Conservation (phyloP, 2,329 filamentous ascomycete genomes). For the Botryotinia convoluta region DNA sequence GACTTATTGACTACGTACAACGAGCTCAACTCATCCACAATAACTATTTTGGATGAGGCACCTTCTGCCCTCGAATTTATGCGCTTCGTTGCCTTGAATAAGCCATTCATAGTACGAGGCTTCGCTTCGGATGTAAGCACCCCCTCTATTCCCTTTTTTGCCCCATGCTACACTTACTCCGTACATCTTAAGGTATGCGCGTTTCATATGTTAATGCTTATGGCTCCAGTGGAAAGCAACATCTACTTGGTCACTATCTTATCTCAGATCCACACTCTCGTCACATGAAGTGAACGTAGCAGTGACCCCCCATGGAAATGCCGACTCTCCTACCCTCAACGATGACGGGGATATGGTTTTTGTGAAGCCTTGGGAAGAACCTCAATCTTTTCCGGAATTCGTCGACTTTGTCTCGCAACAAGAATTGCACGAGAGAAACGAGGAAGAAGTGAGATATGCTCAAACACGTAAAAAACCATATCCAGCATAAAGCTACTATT, state of each 20-base stretch:
- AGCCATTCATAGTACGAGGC: conserved; percentile 68
- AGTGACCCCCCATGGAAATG: conserved; percentile 40
- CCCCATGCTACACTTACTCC: background rate
- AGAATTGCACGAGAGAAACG: conserved; percentile 42
- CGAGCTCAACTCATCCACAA: conserved; percentile 61
- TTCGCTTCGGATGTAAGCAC: conserved; percentile 48
- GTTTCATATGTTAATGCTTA: background rate
- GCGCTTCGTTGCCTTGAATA: conserved; percentile 70
- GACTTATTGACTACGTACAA: conserved; percentile 68
- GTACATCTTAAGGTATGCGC: background rate
- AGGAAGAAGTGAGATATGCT: conserved; percentile 62
- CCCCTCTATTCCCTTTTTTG: background rate
- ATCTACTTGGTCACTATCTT: conserved; percentile 17
- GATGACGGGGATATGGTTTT: conserved; percentile 49
- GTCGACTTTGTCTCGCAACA: conserved; percentile 60
- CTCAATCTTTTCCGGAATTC: conserved; percentile 60
- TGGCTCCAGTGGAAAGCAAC: conserved; percentile 17
- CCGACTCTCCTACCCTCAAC: conserved; percentile 51
- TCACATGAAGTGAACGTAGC: conserved; percentile 18
- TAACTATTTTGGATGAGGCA: conserved; percentile 61
- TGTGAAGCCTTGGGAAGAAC: conserved; percentile 69
- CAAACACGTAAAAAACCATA: conserved; percentile 61
- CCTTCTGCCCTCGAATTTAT: conserved; percentile 78
- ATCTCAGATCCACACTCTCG: conserved; percentile 19
- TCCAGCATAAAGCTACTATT: background rate